Percentiles rank a stretch among this genome's conserved stretches.
phyloP scores from a whole-genome alignment of 805 yeast genomes.

The Yarrowia deformans region DNA sequence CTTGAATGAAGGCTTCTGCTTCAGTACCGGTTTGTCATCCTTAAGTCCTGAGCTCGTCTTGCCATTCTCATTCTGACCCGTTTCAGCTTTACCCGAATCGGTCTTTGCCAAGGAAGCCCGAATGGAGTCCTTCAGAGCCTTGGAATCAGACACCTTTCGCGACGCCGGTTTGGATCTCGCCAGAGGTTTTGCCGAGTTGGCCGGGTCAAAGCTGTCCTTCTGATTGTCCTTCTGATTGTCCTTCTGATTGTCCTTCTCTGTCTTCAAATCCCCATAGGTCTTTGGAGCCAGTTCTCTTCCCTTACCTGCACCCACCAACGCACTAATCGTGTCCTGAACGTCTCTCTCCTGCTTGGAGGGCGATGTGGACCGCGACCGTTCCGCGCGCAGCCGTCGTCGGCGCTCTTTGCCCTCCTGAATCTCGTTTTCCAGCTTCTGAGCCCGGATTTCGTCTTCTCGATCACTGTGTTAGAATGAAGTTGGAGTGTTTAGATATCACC shows the following conservation, averaged over 20 bases:
- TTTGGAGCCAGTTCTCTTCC: constrained; percentile 26
- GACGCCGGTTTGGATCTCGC: constrained; percentile 8
- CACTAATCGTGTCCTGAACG: constrained; percentile 13
- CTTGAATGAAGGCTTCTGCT: not conserved
- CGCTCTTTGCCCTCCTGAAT: constrained; percentile 47
- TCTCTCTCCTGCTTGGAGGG: constrained; percentile 41
- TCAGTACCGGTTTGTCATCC: not conserved
- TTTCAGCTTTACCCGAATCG: too few relatives aligned
- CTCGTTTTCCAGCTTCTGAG: constrained; percentile 47
- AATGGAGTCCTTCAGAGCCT: constrained; percentile 27
- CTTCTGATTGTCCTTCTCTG: too few relatives aligned
- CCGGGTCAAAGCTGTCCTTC: too few relatives aligned
- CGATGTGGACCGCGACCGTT: constrained; percentile 43
- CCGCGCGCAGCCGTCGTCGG: constrained; percentile 45
- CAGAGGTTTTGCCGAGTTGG: constrained; percentile 5
- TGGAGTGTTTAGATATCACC: too few relatives aligned
- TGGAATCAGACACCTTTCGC: constrained; percentile 34
- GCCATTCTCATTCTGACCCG: too few relatives aligned
- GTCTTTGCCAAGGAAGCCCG: constrained; percentile 6
- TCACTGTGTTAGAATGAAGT: constrained; percentile 40
- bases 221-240: too few relatives aligned
- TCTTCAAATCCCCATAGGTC: constrained; percentile 12
- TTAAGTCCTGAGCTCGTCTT: not conserved
- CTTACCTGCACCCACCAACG: constrained; percentile 6
- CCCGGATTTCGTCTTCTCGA: constrained; percentile 48